A percentile compares a stretch with the other conserved stretches of the same genome.
Conservation (phyloP, 495 filamentous ascomycete species). For the Bryoglossum gracile region DNA sequence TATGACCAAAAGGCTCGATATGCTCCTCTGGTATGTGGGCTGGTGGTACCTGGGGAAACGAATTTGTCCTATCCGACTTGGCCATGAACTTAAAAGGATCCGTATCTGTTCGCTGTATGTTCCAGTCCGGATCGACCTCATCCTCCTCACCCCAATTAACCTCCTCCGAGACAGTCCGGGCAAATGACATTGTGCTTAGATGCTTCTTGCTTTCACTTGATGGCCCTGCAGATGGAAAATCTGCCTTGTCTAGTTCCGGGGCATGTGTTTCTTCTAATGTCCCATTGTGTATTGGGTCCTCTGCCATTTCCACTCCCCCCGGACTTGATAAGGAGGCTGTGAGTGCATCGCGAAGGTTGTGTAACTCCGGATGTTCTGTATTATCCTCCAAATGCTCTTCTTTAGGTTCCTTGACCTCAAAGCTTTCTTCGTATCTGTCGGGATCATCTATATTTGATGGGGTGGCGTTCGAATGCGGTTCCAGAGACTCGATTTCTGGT, state of each 20-base stretch:
- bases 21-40: slow-evolving; percentile 22
- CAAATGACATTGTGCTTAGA: slow-evolving; percentile 44
- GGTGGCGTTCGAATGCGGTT: neutral
- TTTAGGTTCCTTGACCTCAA: neutral
- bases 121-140: slow-evolving; percentile 48
- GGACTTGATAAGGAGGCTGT: slow-evolving; percentile 11
- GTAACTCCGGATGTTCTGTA: slow-evolving; percentile 27
- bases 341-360: slow-evolving; percentile 11
- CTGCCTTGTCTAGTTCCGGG: slow-evolving; percentile 15
- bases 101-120: slow-evolving; percentile 37
- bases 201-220: slow-evolving; percentile 34
- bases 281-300: slow-evolving; percentile 26
- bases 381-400: slow-evolving; percentile 17
- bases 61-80: slow-evolving; percentile 49
- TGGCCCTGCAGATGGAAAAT: slow-evolving; percentile 22
- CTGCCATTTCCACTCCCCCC: slow-evolving; percentile 23
- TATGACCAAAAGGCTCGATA: slow-evolving; percentile 30
- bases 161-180: slow-evolving; percentile 43
- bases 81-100: slow-evolving; percentile 51
- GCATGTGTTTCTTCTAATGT: slow-evolving; percentile 17
- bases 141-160: slow-evolving; percentile 39
- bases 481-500: slow-evolving; percentile 10
- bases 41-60: slow-evolving; percentile 51
- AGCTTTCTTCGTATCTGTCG: neutral
- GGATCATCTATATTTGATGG: neutral